Evolutionary conservation across 768 basidiomycete species (phyloP), one percentile per base, ranked within the genome.

Genomic region (Inosperma sp.): DNA sequence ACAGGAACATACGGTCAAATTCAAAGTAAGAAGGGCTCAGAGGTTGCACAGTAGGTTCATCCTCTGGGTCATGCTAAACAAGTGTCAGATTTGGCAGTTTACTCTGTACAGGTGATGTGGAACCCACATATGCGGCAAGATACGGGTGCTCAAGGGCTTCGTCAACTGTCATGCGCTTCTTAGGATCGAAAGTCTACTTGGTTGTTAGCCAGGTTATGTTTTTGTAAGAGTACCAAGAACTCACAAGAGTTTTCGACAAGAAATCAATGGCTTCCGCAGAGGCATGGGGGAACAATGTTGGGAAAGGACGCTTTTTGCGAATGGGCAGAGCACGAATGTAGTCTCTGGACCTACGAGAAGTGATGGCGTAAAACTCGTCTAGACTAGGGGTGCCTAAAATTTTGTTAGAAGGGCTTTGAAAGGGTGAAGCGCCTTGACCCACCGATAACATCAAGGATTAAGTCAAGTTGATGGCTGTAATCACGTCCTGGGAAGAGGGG

Each of bases 301-400:
- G 67, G 65, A 94, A 90, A 12, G 84, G 72, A 37, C 78, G 74
- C 60, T 79, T 80, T 68, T 86, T 91, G 57, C 85, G 80, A 61
- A 93, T 90, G 37, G 89, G 90, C 51, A 94, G 73, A 5, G 86
- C 83, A 37, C 90, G 83, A 60, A 95, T 83, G 68, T 94, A 93
- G 60, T 94, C 89, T 50, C 88, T 80, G 47, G 88, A 92, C 42
- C 90, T 76, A 41, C 83, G 77, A 4, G 86, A 88, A 2, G 88
- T 91, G 66, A 94, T 93, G 30, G 87, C 82, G 68, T 93, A 88
- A 66, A 92, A 93, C 63, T 94, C 93, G 54, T 93, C 92, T 40
- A 93, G 74, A 30, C 84, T 86, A 1, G 92, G 91, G 1, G 91
- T 95, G 39, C 83, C 80, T 80, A 53, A 40, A 44, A 23, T 16